Evolutionary conservation across 345 rosid species (phyloP), one percentile per base, ranked within the genome.

Genomic region (Moringa oleifera): DNA sequence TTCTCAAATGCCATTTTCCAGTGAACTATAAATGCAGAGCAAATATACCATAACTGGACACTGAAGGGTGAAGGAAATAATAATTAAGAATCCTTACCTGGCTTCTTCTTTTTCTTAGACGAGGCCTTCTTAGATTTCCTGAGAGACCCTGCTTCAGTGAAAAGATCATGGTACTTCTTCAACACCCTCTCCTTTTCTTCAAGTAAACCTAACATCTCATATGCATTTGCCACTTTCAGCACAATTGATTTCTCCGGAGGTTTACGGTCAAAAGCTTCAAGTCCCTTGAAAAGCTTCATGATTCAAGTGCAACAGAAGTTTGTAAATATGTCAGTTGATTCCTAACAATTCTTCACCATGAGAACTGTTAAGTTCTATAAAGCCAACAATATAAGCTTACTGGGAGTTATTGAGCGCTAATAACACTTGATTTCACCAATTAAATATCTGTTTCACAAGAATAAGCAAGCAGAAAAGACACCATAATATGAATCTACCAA

Each of bases 181-280:
- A 83, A 8, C 23, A 88, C 68, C 58, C 83, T 75, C 24, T 84
- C 83, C 71, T 83, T 90, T 55, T 93, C 94, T 60, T 93, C 87
- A 15, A 52, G 66, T 71, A 77, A 72, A 61, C 94, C 94, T 61
- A 85, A 66, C 55, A 85, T 61, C 73, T 84, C 97, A 59, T 85
- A 90, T 41, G 95, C 89, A 77, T 93, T 79, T 13, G 86, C 92
- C 56, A 90, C 97, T 63, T 79, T 83, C 80, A 79, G 86, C 61
- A 90, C 81, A 24, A 88, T 59, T 46, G 88, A 80, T 74, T 85
- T 85, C 56, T 83, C 92, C 2, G 88, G 84, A 62, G 96, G 97
- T 71, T 81, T 82, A 25, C 98, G 88, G 61, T 77, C 89, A 69
- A 79, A 90, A 59, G 91, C 81, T 83, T 93, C 97, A 65, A 90